A percentile compares a stretch with the other conserved stretches of the same genome.
These are phyloP conservation scores for Sphaceloma murrayae DNA, from an alignment of 2,329 filamentous ascomycete species.

Conservation along the genomic window DNA sequence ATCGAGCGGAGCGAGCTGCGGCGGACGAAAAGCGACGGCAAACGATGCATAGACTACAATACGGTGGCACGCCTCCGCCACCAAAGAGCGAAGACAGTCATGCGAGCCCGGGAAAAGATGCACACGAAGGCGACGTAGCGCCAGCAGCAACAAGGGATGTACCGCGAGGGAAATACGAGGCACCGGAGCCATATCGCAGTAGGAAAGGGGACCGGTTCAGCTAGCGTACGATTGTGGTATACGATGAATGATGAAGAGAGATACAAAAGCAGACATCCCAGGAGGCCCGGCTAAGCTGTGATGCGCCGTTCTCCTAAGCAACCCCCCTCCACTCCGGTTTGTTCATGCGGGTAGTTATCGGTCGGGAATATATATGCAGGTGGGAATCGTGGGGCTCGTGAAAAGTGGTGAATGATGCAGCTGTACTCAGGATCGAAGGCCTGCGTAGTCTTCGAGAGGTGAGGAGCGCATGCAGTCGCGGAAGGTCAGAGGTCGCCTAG, in stretches of 20 bases:
- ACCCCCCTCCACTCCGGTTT: background rate
- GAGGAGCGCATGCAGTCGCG: conserved; percentile 29
- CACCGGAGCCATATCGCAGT: conserved; percentile 61
- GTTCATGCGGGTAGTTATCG: conserved; percentile 9
- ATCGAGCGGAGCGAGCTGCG: conserved; percentile 63
- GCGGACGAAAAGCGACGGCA: conserved; percentile 53
- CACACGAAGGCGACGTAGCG: conserved; percentile 63
- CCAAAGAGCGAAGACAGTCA: conserved; percentile 16
- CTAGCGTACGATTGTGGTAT: conserved; percentile 20
- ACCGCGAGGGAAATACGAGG: conserved; percentile 89
- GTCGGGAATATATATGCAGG: background rate
- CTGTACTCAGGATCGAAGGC: conserved; percentile 17
- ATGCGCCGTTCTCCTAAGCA: conserved; percentile 11
- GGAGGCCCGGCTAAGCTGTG: background rate
- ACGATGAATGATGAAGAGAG: conserved; percentile 2
- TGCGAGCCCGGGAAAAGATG: conserved; percentile 62
- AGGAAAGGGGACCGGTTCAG: conserved; percentile 77
- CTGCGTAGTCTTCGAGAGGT: conserved; percentile 28
- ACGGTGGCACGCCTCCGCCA: conserved; percentile 11
- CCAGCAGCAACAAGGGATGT: conserved; percentile 57
- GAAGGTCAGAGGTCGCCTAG: conserved; percentile 29
- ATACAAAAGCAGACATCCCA: background rate
- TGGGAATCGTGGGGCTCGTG: conserved; percentile 2
- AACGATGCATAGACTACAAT: conserved; percentile 17
- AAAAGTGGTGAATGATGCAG: too few relatives aligned